A percentile compares a stretch with the other conserved stretches of the same genome.
phyloP scores from a whole-genome alignment of 2,329 filamentous ascomycete species.

The Paradendryphiella salina region DNA sequence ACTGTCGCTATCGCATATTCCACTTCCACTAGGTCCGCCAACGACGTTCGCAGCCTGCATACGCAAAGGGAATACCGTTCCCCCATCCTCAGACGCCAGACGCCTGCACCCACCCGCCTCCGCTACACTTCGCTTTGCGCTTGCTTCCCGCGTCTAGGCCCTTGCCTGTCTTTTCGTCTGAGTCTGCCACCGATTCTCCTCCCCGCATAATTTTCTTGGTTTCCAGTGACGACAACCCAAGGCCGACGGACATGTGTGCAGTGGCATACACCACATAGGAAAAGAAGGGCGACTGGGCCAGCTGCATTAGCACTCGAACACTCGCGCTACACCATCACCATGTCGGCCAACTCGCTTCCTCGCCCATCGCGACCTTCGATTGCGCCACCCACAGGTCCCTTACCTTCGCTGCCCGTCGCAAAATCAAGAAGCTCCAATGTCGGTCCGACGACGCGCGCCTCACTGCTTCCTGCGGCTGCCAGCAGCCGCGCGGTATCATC shows the following conservation, averaged over 20 bases:
- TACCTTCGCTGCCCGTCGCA: conserved; percentile 72
- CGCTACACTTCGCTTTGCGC: conserved; percentile 5
- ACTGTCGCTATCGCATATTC: background rate
- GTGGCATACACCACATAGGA: conserved; percentile 23
- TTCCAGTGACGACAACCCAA: conserved; percentile 6
- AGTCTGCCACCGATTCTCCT: conserved; percentile 18
- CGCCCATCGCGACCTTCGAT: conserved; percentile 63
- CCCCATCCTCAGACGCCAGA: conserved; percentile 2
- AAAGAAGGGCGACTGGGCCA: conserved; percentile 17
- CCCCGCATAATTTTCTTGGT: conserved; percentile 9
- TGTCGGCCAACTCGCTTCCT: conserved; percentile 65
- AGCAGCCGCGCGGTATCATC: conserved; percentile 40
- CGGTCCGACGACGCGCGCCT: conserved; percentile 35
- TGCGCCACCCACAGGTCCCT: conserved; percentile 70
- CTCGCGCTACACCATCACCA: conserved; percentile 20
- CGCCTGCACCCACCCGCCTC: conserved; percentile 11
- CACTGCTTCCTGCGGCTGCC: conserved; percentile 35
- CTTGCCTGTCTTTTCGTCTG: conserved; percentile 18
- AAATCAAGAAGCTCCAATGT: conserved; percentile 67
- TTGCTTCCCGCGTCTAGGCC: conserved; percentile 14
- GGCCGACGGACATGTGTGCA: conserved; percentile 35
- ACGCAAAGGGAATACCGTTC: background rate
- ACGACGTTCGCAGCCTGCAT: conserved; percentile 1
- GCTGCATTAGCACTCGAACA: conserved; percentile 12
- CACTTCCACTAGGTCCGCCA: background rate